A percentile compares a stretch with the other conserved stretches of the same genome.
These are phyloP conservation scores for Annona cherimola DNA, from an alignment of 164 flowering plant genomes.

Conservation along the genomic window DNA sequence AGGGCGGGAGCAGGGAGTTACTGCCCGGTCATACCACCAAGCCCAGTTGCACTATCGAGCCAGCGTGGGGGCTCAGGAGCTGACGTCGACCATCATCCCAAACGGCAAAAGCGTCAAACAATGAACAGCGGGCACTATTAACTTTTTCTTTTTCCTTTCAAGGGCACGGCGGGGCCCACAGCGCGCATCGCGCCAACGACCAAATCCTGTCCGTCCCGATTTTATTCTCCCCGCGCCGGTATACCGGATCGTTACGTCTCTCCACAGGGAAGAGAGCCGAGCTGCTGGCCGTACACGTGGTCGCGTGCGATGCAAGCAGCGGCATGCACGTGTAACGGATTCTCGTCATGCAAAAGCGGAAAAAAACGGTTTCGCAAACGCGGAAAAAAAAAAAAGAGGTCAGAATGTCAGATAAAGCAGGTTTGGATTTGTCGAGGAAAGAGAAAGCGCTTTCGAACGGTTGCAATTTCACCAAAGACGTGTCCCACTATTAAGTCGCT, in stretches of 20 bases:
- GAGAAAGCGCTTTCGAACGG: not conserved
- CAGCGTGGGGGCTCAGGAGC: no score
- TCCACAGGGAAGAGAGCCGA: not conserved
- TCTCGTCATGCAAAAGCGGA: conserved; percentile 1
- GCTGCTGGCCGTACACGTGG: not conserved
- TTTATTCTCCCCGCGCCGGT: not conserved
- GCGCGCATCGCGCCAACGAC: not conserved
- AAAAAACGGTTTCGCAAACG: not conserved
- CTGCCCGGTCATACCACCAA: no score
- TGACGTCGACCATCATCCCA: no score
- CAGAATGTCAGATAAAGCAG: not conserved
- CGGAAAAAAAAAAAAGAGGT: not conserved
- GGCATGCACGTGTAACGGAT: conserved; percentile 4
- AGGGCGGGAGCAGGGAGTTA: no score
- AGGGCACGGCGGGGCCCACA: not conserved
- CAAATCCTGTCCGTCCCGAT: not conserved
- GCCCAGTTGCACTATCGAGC: no score
- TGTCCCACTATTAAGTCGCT: not conserved
- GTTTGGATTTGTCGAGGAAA: not conserved
- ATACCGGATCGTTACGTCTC: not conserved
- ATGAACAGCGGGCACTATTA: not conserved
- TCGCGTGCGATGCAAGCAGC: not conserved
- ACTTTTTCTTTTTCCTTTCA: no score
- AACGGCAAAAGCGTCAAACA: not conserved
- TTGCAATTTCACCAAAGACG: not conserved